A percentile compares a stretch with the other conserved stretches of the same genome.
These are phyloP conservation scores for Crithidia expoeki DNA, from an alignment of 208 protist genomes.

Conservation along the genomic window DNA sequence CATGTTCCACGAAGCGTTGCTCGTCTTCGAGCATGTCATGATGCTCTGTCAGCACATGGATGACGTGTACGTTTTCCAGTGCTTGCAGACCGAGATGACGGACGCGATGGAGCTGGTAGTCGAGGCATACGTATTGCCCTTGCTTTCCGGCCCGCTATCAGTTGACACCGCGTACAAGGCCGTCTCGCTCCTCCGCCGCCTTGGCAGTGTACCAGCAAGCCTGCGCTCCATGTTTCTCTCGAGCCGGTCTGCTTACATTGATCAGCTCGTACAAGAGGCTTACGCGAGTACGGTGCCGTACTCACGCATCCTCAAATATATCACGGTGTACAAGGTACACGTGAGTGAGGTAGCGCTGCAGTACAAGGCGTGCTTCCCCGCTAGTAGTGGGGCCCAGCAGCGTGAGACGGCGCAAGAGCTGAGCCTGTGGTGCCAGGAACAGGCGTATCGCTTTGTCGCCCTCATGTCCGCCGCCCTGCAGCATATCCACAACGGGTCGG, in stretches of 20 bases:
- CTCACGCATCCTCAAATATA: conserved; percentile 58
- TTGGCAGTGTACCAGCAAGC: conserved; percentile 38
- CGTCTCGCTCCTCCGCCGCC: conserved; percentile 59
- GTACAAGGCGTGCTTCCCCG: conserved; percentile 76
- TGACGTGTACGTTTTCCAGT: conserved; percentile 39
- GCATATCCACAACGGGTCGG: conserved; percentile 71
- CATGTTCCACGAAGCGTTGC: conserved; percentile 83
- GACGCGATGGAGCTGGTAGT: conserved; percentile 46
- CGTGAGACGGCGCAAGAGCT: conserved; percentile 13
- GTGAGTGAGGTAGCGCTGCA: conserved; percentile 76
- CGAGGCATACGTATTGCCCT: conserved; percentile 55
- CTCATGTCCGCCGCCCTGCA: conserved; percentile 45
- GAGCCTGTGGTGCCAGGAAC: conserved; percentile 59
- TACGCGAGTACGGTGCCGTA: conserved; percentile 49
- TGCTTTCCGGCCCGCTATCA: conserved; percentile 60
- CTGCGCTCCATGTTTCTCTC: conserved; percentile 66
- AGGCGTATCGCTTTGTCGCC: conserved; percentile 49
- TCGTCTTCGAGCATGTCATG: conserved; percentile 72
- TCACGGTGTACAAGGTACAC: conserved; percentile 81
- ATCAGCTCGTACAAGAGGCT: conserved; percentile 49
- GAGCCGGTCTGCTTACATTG: conserved; percentile 50
- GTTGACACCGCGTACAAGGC: conserved; percentile 73
- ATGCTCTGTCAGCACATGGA: conserved; percentile 43
- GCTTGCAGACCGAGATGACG: conserved; percentile 32
- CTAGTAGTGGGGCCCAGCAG: conserved; percentile 26